Evolutionary conservation across 2,329 filamentous ascomycete species (phyloP), one percentile per base, ranked within the genome.

Genomic region (Cercospora sp.): DNA sequence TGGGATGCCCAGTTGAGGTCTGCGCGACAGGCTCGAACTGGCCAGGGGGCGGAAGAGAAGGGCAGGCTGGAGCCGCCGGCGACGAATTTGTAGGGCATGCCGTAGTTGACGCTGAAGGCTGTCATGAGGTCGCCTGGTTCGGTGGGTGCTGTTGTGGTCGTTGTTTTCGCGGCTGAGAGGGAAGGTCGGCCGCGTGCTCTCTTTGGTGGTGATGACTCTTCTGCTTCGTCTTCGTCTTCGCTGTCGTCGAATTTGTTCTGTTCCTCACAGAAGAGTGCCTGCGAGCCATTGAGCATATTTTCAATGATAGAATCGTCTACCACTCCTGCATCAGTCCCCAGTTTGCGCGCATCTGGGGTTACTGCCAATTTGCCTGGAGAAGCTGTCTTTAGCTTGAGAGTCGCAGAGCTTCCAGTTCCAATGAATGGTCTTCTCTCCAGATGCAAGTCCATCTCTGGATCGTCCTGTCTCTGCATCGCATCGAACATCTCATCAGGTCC

Each of bases 71-170:
- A 78, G 2, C 87, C 85, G 1, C 82, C 80, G 1, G 89, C 88
- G 40, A 87, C 83, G 73, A 88, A 91, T 64, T 91, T 90, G 76
- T 91, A 91, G 0, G 85, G 84, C 68, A 88, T 88, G 1, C 89
- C 89, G 81, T 73, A 75, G 28, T 72, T 74, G 71, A 78, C 77
- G 60, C 77, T 76, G 65, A 73, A 78, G 28, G 76, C 72, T 2
- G 72, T 76, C 78, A 79, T 79, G 58, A 74, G 71, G 55, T 75
- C 75, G 40, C 76, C 76, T 30, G 70, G 68, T 61, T 70, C 71
- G 55, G 63, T 26, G 26, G 51, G 63, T 20, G 33, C 51, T 26
- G 67, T n/a, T 36, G 53, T 51, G 26, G 45, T 67, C 12, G 26
- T 18, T 18, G 57, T 7, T 40, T 16, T 51, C 3, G 30, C 20